phyloP scores from a whole-genome alignment of 305 asterid species.

The Fraxinus paxiana region DNA sequence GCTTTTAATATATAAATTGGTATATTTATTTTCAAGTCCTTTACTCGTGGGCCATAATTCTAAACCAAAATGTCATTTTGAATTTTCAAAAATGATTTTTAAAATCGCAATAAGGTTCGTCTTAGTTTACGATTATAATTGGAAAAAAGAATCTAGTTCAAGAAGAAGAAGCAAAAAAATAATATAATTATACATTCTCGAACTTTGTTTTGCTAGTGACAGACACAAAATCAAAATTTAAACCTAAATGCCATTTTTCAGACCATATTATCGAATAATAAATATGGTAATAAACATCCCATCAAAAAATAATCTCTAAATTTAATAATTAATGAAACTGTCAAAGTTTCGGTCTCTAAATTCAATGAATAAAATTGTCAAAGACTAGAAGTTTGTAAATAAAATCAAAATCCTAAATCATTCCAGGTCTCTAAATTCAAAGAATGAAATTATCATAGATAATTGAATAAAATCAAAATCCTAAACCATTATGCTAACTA shows the following conservation, averaged over 20 bases:
- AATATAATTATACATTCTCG: neutral
- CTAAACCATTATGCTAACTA: neutral
- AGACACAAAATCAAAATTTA: neutral
- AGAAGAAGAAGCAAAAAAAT: neutral
- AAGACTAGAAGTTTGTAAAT: neutral
- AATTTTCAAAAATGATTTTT: no score
- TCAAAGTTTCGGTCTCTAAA: neutral
- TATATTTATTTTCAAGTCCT: no score
- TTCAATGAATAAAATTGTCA: neutral
- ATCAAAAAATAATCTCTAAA: neutral
- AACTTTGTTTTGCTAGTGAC: neutral
- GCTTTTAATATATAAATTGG: no score
- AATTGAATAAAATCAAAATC: neutral
- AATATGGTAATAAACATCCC: neutral
- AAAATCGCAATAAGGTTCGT: no score
- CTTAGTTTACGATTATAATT: neutral
- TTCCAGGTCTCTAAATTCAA: neutral
- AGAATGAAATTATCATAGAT: no score
- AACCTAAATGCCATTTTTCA: neutral
- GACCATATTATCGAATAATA: neutral
- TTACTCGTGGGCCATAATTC: no score
- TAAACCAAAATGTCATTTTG: no score
- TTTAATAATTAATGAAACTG: neutral
- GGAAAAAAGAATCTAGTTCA: neutral
- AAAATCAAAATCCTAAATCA: neutral